phyloP scores from a whole-genome alignment of 345 rosid genomes.

The Brassica incana region DNA sequence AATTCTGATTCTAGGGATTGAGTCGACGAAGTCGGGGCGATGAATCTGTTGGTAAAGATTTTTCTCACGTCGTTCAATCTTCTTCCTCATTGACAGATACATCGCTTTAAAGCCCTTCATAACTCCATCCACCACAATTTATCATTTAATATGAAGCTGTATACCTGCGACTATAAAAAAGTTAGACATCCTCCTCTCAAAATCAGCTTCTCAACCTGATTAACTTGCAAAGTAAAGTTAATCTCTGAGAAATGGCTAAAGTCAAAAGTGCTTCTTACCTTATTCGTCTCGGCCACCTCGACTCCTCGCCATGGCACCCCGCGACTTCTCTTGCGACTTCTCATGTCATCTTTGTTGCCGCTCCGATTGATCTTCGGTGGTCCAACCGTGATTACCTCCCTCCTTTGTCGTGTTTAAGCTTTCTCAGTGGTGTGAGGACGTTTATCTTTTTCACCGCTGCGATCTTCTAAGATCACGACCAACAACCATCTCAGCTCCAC shows the following conservation, averaged over 20 bases:
- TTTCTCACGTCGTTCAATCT: neutral
- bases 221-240: neutral
- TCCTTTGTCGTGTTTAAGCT: neutral
- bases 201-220: neutral
- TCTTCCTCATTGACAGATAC: neutral
- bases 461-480: neutral
- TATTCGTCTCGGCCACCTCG: neutral
- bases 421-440: neutral
- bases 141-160: neutral
- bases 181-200: neutral
- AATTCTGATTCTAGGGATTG: neutral
- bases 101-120: neutral
- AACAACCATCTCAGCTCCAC: neutral
- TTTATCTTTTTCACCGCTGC: neutral
- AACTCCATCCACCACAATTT: neutral
- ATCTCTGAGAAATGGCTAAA: too few species aligned
- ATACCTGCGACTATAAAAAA: neutral
- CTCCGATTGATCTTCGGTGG: neutral
- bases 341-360: neutral
- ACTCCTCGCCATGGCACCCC: neutral
- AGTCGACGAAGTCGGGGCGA: neutral
- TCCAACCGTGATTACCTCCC: neutral
- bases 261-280: neutral
- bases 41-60: neutral
- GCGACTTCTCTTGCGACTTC: neutral